Base-by-base conservation (phyloP, 371 early-diverging fungal species). In the Apophysomyces variabilis region DNA sequence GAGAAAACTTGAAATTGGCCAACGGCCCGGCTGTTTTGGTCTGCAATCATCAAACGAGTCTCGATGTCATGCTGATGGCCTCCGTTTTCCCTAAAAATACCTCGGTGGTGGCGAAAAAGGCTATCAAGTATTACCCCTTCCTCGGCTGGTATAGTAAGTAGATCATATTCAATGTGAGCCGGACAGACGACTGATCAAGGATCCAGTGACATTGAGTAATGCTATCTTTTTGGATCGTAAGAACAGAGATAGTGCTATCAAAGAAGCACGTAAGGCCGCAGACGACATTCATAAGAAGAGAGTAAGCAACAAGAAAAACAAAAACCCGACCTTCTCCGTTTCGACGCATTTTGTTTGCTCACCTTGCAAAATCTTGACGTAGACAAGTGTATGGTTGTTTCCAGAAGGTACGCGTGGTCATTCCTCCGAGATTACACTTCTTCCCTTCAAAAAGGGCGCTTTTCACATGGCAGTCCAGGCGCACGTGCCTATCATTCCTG, bases 401-500 rank as follows among this genome's bases (percentile, higher is more conserved):
- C 96, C 97, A 37, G 98, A 98, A 79, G 98, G 97, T 57, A 98
- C 97, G 8, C 91, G 97, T 38, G 91, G 93, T 7, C 90, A 87
- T 70, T 86, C 88, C 41, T 75, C 83, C 35, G 87, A 86, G 60
- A 85, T 93, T 21, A 79, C 82, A 59, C 68, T 98, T 66, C 78
- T 97, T 57, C 95, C 95, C 0, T 97, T 98, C 83, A 98, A 98
- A 74, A 93, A 94, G 75, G 95, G 94, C 11, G 92, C 92, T 7
- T 98, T 98, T 75, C 89, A 95, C 69, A 86, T 98, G 71, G 97
- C 98, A 12, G 88, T 92, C 61, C 92, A 95, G 70, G 92, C 94
- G 1, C 80, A 86, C 62, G 87, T 92, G 5, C 97, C 97, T 8
- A 86, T 98, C 62, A 85, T 97, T n/a, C 98, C 98, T 8, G 84